Evolutionary conservation across 2,329 filamentous ascomycete genomes (phyloP), one percentile per base, ranked within the genome.

Genomic region (Orbilia blumenaviensis): DNA sequence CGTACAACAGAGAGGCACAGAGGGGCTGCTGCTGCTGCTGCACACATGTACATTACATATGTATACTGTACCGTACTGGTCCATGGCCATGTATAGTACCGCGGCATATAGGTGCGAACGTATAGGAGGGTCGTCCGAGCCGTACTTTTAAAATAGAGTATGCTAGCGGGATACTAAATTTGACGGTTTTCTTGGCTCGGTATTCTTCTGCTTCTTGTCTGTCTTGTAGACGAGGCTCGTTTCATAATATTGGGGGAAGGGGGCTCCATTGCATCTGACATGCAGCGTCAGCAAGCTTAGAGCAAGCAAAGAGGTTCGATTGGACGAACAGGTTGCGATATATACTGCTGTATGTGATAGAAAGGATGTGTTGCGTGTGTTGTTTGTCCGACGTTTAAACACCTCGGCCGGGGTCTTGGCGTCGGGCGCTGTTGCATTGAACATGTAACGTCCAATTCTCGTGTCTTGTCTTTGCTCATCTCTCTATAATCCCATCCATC

Each of bases 201-300:
- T n/a, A n/a, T n/a, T n/a, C n/a, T n/a, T n/a, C n/a, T n/a, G n/a
- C n/a, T n/a, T n/a, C n/a, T n/a, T n/a, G n/a, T n/a, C n/a, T n/a
- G n/a, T n/a, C n/a, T n/a, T 25, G 48, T 16, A 27, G 48, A 32
- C 48, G 48, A 54, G 48, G 48, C 48, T 32, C 27, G 48, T 54
- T 54, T 54, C 48, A 54, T n/a, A 23, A 56, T n/a, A n/a, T n/a
- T n/a, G n/a, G n/a, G 18, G 42, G 12, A 16, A 9, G 38, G 38
- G 42, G 42, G 42, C 42, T 23, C 42, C 42, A 25, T 46, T 34
- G 42, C 58, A 50, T 73, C 68, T 66, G 25, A 73, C 68, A 27
- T 66, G 68, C 68, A 73, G 68, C 50, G 58, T 64, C 60, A 72
- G 67, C 67, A 36, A n/a, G 29, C 42, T 4, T 12, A 36, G 48